Conservation (phyloP, 1,284 basidiomycete genomes). For the Ganoderma lingzhi region DNA sequence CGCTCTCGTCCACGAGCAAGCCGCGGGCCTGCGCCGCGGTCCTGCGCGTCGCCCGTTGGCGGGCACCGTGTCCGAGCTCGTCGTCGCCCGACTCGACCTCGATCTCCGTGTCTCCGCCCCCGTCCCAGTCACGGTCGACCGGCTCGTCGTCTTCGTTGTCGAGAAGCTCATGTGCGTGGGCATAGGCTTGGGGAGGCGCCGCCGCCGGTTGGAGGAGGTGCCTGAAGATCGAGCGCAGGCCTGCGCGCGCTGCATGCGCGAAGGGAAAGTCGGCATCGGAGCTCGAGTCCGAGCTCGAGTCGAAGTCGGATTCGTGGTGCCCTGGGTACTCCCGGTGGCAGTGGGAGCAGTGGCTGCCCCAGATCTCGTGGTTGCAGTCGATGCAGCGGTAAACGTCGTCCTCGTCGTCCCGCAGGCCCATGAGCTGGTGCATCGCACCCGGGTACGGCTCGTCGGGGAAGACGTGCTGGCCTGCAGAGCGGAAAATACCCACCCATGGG, state of each 20-base stretch:
- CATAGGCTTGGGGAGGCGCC: neutral
- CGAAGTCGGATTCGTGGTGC: conserved; percentile 35
- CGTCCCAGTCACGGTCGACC: conserved; percentile 12
- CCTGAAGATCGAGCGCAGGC: conserved; percentile 13
- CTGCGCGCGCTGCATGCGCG: conserved; percentile 12
- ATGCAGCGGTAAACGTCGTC: conserved; percentile 79
- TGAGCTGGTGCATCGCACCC: conserved; percentile 45
- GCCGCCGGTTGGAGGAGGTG: neutral
- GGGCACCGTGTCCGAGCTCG: neutral
- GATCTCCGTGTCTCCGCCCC: conserved; percentile 20
- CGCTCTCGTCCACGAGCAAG: conserved; percentile 34
- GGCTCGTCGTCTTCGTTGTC: neutral
- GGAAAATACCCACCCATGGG: conserved; percentile 73
- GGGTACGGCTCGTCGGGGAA: conserved; percentile 27
- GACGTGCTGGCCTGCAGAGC: conserved; percentile 22
- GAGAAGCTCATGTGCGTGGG: neutral
- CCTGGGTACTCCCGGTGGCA: conserved; percentile 68
- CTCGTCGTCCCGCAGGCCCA: conserved; percentile 73
- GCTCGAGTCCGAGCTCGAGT: conserved; percentile 18
- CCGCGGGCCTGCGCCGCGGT: neutral
- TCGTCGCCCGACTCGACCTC: conserved; percentile 20
- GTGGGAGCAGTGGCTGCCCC: conserved; percentile 64
- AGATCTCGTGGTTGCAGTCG: conserved; percentile 80
- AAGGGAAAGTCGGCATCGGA: conserved; percentile 1
- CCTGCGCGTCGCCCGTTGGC: neutral